A percentile compares a stretch with the other conserved stretches of the same genome.
Conservation (phyloP, 176 grass and related monocot species). For the Triticum urartu region DNA sequence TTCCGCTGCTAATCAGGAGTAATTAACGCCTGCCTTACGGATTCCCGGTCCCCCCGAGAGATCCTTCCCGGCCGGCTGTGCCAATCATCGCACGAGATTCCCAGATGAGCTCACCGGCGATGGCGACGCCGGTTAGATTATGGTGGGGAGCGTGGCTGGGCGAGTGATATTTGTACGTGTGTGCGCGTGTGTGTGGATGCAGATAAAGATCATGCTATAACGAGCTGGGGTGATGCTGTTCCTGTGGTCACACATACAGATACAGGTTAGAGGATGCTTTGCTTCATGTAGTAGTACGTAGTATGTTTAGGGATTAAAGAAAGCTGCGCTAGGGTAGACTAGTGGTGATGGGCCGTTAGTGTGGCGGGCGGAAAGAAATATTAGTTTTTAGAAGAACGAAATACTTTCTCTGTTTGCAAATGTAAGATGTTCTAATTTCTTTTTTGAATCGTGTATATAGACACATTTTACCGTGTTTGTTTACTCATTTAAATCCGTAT, state of each 20-base stretch:
- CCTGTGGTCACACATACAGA: neutral
- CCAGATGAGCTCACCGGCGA: neutral
- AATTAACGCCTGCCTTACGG: constrained; percentile 8
- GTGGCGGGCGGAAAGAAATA: neutral
- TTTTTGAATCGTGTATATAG: too few species aligned
- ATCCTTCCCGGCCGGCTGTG: neutral
- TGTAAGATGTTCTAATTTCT: too few species aligned
- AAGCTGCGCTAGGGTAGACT: neutral
- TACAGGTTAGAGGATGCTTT: too few species aligned
- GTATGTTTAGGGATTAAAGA: neutral
- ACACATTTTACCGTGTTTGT: too few species aligned
- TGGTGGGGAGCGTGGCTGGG: neutral
- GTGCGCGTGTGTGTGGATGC: neutral
- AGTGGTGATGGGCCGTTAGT: neutral
- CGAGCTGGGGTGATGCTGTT: neutral
- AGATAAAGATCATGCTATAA: neutral
- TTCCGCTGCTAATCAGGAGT: neutral
- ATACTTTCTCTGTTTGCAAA: too few species aligned
- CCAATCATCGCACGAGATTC: neutral
- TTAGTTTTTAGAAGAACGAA: neutral
- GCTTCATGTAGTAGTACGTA: too few species aligned
- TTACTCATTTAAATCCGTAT: too few species aligned
- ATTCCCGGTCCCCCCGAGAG: neutral
- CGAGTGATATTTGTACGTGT: neutral
- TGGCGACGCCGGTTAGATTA: neutral